Conservation (phyloP, 1,284 basidiomycete species). For the Amylostereum chailletii region DNA sequence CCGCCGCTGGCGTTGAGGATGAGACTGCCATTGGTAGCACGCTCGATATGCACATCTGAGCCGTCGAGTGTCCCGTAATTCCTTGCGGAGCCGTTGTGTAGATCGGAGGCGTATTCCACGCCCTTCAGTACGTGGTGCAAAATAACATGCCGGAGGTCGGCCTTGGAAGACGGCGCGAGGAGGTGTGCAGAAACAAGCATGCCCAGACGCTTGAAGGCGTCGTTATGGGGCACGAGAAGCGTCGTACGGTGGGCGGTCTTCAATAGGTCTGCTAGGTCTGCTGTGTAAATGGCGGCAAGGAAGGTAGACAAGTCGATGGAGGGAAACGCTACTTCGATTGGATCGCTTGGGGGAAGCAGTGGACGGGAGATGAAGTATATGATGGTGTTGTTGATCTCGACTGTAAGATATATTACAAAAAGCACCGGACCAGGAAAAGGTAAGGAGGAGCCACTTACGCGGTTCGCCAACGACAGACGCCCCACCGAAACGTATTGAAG, state of each 20-base stretch:
- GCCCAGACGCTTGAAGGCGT: slow-evolving; percentile 83
- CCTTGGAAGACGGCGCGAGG: slow-evolving; percentile 63
- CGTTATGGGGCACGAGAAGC: slow-evolving; percentile 83
- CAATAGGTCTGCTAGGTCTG: slow-evolving; percentile 66
- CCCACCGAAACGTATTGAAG: slow-evolving; percentile 74
- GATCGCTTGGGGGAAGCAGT: slow-evolving; percentile 74
- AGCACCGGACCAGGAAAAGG: no score
- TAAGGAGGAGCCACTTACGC: slow-evolving; percentile 35
- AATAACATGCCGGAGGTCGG: slow-evolving; percentile 77
- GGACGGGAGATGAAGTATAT: slow-evolving; percentile 89
- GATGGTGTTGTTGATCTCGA: slow-evolving; percentile 68
- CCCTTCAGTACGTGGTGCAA: slow-evolving; percentile 78
- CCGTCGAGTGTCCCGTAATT: slow-evolving; percentile 70
- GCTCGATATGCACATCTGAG: slow-evolving; percentile 58
- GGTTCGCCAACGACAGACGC: slow-evolving; percentile 74
- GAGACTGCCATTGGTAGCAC: slow-evolving; percentile 37
- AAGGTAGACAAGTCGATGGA: slow-evolving; percentile 82
- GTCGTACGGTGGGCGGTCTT: slow-evolving; percentile 67
- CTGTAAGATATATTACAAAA: slow-evolving; percentile 26
- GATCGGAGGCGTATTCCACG: slow-evolving; percentile 64
- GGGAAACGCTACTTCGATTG: slow-evolving; percentile 77
- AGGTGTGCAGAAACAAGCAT: slow-evolving; percentile 81
- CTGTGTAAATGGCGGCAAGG: slow-evolving; percentile 83
- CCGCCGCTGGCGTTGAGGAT: slow-evolving; percentile 62
- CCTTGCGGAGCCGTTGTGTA: slow-evolving; percentile 56